Evolutionary conservation across 257 asterid species (phyloP).

Genomic region (Leptodermis oblonga): DNA sequence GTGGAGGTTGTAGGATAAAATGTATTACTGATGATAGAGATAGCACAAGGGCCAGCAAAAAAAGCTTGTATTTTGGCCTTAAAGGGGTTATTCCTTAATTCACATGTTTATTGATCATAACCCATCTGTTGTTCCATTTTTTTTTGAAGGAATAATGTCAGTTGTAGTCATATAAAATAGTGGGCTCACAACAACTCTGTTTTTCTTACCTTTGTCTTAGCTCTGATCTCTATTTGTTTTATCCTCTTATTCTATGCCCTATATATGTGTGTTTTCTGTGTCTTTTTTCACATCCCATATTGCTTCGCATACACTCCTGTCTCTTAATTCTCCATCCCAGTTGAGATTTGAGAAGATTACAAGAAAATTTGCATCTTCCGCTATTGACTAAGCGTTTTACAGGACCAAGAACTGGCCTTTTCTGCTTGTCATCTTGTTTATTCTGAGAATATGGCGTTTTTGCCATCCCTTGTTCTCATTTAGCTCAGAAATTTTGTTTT

Average conservation of each 20-base stretch:
- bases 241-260: conserved; percentile 17
- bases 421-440: conserved; percentile 49
- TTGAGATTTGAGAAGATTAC: conserved; percentile 26
- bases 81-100: conserved; percentile 3
- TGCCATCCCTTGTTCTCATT: conserved; percentile 21
- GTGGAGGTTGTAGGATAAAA: conserved; percentile 5
- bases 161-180: conserved; percentile 29
- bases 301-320: conserved; percentile 59
- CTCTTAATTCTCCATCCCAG: conserved; percentile 25
- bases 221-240: conserved; percentile 24
- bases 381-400: conserved; percentile 34
- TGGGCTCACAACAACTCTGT: conserved; percentile 32
- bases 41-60: conserved; percentile 14
- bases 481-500: conserved; percentile 8
- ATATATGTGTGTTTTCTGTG: conserved; percentile 26
- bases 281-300: conserved; percentile 21
- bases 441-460: conserved; percentile 40
- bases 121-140: conserved; percentile 14
- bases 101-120: conserved; percentile 17
- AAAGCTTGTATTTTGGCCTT: neutral
- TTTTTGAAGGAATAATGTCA: conserved; percentile 35
- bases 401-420: conserved; percentile 53
- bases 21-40: conserved; percentile 6
- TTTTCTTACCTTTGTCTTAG: conserved; percentile 19
- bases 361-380: conserved; percentile 12